Conservation (phyloP, 768 basidiomycete genomes). For the Suillus discolor region DNA sequence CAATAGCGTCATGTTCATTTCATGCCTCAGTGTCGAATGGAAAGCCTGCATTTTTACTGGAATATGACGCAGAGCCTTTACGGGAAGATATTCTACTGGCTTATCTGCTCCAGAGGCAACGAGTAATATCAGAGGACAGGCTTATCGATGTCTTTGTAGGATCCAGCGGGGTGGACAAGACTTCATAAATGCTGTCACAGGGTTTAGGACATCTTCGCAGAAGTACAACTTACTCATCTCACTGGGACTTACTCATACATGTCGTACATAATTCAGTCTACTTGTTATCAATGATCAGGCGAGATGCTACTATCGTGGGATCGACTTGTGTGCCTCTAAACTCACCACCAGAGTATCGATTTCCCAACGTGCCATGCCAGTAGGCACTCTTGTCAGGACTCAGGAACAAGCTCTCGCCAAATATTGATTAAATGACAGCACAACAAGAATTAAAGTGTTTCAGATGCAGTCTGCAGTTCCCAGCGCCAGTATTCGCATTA, state of each 20-base stretch:
- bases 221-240: not conserved
- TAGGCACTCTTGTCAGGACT: not conserved
- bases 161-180: not conserved
- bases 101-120: conserved; percentile 30
- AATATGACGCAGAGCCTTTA: conserved; percentile 26
- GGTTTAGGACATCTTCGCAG: not conserved
- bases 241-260: not conserved
- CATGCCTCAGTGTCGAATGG: conserved; percentile 6
- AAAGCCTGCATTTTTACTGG: conserved; percentile 25
- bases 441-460: not conserved
- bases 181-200: not conserved
- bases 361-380: not conserved
- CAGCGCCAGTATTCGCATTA: not conserved
- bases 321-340: not conserved
- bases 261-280: not conserved
- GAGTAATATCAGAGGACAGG: conserved; percentile 24
- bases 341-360: not conserved
- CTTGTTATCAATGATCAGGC: too few relatives aligned
- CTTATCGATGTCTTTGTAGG: conserved; percentile 30
- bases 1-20: conserved; percentile 26
- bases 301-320: not conserved
- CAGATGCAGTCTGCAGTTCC: not conserved
- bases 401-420: not conserved
- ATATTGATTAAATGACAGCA: not conserved
- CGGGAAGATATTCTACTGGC: conserved; percentile 32